phyloP scores from a whole-genome alignment of 75 land plant species.

The Pinus albicaulis region DNA sequence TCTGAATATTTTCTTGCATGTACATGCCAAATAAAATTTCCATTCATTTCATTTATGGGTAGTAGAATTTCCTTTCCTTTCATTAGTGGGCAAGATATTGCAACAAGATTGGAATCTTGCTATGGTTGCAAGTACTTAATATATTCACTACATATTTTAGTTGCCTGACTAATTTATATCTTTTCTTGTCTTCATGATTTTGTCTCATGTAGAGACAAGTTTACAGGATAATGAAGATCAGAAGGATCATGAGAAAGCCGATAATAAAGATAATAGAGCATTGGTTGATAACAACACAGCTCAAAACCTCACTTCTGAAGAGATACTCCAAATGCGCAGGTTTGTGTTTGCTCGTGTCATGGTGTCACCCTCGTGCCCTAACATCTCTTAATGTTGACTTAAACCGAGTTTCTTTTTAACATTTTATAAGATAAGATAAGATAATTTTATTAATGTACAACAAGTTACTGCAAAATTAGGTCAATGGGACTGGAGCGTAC shows the following conservation, averaged over 20 bases:
- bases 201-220: not conserved
- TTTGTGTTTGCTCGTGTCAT: constrained; percentile 15
- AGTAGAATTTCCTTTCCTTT: not conserved
- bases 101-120: not conserved
- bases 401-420: not conserved
- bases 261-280: constrained; percentile 63
- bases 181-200: constrained; percentile 3
- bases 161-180: not conserved
- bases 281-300: constrained; percentile 89
- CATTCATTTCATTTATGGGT: too few species aligned
- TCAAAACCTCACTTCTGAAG: constrained; percentile 83
- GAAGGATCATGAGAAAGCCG: constrained; percentile 17
- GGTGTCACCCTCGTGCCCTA: not conserved
- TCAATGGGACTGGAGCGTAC: too few species aligned
- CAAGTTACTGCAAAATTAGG: constrained; percentile 39
- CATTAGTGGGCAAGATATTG: not conserved
- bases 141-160: not conserved
- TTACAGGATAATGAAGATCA: constrained; percentile 20
- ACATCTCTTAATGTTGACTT: not conserved
- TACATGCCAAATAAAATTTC: too few species aligned
- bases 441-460: too few species aligned
- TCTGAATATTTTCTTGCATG: too few species aligned
- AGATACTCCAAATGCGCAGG: constrained; percentile 85
- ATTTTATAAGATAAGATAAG: not conserved
- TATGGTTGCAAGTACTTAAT: not conserved